Conservation (phyloP, 768 basidiomycete species). For the Terana coerulea region DNA sequence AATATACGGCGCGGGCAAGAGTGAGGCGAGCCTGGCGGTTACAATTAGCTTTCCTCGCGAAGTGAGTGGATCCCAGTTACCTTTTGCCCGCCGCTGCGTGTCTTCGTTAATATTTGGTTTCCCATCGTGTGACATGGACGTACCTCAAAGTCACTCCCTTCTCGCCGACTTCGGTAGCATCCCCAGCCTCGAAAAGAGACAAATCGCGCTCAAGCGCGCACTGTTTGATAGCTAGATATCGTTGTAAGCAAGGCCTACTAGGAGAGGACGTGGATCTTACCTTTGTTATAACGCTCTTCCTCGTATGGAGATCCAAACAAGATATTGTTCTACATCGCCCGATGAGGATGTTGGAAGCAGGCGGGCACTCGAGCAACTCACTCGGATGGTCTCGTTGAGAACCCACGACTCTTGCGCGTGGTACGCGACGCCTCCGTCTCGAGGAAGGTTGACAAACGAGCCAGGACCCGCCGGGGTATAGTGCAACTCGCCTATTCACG, state of each 20-base stretch:
- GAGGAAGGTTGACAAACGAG: conserved; percentile 71
- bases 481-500: conserved; percentile 45
- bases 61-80: conserved; percentile 11
- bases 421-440: conserved; percentile 68
- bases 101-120: not conserved
- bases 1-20: conserved; percentile 59
- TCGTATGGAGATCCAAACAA: conserved; percentile 47
- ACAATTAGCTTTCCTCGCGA: not conserved
- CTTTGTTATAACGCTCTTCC: conserved; percentile 41
- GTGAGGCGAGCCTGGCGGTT: conserved; percentile 39
- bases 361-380: conserved; percentile 20
- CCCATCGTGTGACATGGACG: not conserved
- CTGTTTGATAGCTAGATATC: conserved; percentile 30
- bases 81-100: conserved; percentile 44
- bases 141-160: conserved; percentile 35
- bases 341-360: not conserved
- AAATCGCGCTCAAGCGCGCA: conserved; percentile 32
- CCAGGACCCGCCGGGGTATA: conserved; percentile 47
- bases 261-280: conserved; percentile 13
- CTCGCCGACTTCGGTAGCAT: conserved; percentile 38
- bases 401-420: conserved; percentile 87
- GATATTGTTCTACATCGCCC: conserved; percentile 41
- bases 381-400: conserved; percentile 72
- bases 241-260: not conserved
- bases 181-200: conserved; percentile 31